These are phyloP conservation scores for Phytophthora kernoviae DNA, from an alignment of 352 stramenopile genomes.

Conservation along the genomic window DNA sequence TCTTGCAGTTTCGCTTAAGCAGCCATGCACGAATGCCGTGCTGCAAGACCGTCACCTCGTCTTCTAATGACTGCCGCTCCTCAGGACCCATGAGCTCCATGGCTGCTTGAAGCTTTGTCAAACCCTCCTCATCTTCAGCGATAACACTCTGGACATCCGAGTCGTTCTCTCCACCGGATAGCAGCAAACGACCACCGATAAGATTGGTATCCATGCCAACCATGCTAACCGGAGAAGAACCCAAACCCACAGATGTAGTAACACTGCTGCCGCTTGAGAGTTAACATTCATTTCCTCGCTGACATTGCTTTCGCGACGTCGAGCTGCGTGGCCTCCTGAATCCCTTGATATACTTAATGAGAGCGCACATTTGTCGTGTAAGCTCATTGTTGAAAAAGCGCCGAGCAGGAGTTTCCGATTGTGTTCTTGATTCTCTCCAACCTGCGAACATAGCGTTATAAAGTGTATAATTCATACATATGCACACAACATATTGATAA, in stretches of 20 bases:
- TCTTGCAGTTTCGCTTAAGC: conserved; percentile 87
- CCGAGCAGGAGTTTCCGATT: conserved; percentile 85
- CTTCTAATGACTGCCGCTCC: conserved; percentile 83
- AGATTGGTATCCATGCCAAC: conserved; percentile 31
- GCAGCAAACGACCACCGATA: conserved; percentile 21
- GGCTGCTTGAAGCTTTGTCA: conserved; percentile 77
- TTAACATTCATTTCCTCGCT: conserved; percentile 45
- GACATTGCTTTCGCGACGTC: conserved; percentile 62
- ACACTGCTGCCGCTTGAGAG: conserved; percentile 31
- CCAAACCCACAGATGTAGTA: conserved; percentile 28
- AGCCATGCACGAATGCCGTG: conserved; percentile 89
- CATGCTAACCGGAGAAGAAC: conserved; percentile 29
- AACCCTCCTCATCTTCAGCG: conserved; percentile 73
- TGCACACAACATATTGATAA: conserved; percentile 9
- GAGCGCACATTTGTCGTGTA: conserved; percentile 87
- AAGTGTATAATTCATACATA: conserved; percentile 1
- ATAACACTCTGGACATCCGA: conserved; percentile 87
- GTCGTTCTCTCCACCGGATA: conserved; percentile 57
- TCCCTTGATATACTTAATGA: conserved; percentile 84
- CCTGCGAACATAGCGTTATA: conserved; percentile 30
- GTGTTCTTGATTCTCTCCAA: conserved; percentile 77
- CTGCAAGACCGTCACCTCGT: conserved; percentile 87
- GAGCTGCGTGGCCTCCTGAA: conserved; percentile 25
- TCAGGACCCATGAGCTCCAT: conserved; percentile 89
- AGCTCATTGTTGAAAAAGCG: conserved; percentile 88